Conservation (phyloP, 805 yeast genomes). For the Starmera dryadoides region DNA sequence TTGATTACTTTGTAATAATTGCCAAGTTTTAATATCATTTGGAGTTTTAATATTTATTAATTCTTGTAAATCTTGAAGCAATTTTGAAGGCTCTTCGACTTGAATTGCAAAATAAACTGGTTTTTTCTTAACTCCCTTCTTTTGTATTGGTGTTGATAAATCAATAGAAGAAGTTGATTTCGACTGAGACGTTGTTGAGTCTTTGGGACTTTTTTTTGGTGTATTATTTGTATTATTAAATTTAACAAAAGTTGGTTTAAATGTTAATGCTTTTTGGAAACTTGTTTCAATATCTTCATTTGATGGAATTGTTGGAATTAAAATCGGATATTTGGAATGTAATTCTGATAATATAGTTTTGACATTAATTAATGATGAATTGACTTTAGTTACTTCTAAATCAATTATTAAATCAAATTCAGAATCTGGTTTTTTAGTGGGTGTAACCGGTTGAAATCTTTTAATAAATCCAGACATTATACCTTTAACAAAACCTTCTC, state of each 20-base stretch:
- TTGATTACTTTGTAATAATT: conserved; percentile 18
- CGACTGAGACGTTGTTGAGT: conserved; percentile 3
- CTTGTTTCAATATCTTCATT: conserved; percentile 37
- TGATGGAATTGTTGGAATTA: conserved; percentile 35
- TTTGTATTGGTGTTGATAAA: not conserved
- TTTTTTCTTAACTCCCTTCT: conserved; percentile 10
- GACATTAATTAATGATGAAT: conserved; percentile 46
- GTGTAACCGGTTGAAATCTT: conserved; percentile 56
- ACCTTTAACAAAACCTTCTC: conserved; percentile 40
- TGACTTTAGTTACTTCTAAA: conserved; percentile 33
- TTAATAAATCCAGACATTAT: conserved; percentile 71
- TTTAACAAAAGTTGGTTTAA: conserved; percentile 45
- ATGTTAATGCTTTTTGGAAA: conserved; percentile 42
- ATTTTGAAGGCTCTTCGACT: conserved; percentile 18
- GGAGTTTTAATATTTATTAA: conserved; percentile 1
- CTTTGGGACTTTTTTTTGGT: conserved; percentile 5
- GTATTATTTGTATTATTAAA: not conserved
- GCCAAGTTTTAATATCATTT: conserved; percentile 13
- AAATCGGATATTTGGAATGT: conserved; percentile 32
- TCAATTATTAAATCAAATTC: conserved; percentile 60
- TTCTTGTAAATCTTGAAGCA: conserved; percentile 8
- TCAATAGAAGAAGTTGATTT: too few relatives aligned
- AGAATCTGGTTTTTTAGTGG: conserved; percentile 47
- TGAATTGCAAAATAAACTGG: conserved; percentile 42
- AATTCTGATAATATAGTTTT: conserved; percentile 33